A percentile compares a stretch with the other conserved stretches of the same genome.
phyloP scores from a whole-genome alignment of 2,329 filamentous ascomycete species.

The Knoxdaviesia capensis region DNA sequence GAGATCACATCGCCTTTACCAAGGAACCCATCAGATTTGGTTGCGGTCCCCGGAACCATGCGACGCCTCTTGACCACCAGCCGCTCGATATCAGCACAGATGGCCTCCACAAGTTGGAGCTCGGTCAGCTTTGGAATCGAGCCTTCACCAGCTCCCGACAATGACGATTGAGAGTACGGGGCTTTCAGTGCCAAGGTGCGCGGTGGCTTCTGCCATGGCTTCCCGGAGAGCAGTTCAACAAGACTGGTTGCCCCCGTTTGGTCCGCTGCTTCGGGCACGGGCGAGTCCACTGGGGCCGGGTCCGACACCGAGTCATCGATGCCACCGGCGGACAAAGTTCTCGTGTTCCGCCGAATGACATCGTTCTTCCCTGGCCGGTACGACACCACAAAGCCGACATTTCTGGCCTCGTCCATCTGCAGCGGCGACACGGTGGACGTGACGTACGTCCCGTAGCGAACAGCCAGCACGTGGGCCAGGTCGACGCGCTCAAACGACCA shows the following conservation, averaged over 20 bases:
- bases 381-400: conserved; percentile 64
- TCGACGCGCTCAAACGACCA: conserved; percentile 76
- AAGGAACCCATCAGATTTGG: conserved; percentile 15
- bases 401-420: conserved; percentile 58
- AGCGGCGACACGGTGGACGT: conserved; percentile 65
- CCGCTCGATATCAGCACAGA: conserved; percentile 60
- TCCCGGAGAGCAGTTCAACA: conserved; percentile 20
- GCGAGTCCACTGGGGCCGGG: too few relatives aligned
- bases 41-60: conserved; percentile 16
- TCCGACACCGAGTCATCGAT: too few relatives aligned
- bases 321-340: conserved; percentile 37
- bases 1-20: conserved; percentile 57
- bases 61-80: conserved; percentile 25
- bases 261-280: too few relatives aligned
- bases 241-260: conserved; percentile 10
- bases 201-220: conserved; percentile 12
- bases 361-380: conserved; percentile 56
- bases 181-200: conserved; percentile 34
- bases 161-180: conserved; percentile 29
- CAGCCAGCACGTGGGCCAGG: conserved; percentile 48
- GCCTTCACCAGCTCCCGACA: conserved; percentile 28
- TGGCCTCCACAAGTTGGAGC: conserved; percentile 34
- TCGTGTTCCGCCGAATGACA: conserved; percentile 63
- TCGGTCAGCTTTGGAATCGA: conserved; percentile 23
- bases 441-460: conserved; percentile 74